phyloP scores from a whole-genome alignment of 345 rosid genomes.

The Cardamine resedifolia region DNA sequence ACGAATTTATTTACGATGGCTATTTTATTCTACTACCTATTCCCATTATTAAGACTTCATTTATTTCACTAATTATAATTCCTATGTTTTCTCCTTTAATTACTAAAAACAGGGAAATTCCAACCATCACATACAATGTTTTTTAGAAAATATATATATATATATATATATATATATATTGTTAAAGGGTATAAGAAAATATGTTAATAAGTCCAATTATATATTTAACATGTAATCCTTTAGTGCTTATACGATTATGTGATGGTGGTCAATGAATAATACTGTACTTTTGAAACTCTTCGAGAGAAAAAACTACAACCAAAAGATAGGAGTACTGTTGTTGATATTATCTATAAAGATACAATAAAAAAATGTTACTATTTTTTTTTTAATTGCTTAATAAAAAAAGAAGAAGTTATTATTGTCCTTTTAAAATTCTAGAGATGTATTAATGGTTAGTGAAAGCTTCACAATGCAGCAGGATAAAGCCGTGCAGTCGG shows the following conservation, averaged over 20 bases:
- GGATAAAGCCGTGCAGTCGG: conserved; percentile 25
- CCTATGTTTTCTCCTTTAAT: background rate
- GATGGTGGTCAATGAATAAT: background rate
- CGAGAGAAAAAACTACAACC: background rate
- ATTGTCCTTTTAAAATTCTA: background rate
- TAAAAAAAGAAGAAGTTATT: background rate
- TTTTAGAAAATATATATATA: no score
- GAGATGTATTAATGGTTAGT: background rate
- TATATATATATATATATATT: no score
- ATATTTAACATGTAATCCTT: background rate
- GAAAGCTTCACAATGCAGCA: background rate
- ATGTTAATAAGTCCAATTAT: background rate
- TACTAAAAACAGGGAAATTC: background rate
- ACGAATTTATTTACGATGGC: background rate
- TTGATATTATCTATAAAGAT: background rate
- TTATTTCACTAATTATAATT: background rate
- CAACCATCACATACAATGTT: background rate
- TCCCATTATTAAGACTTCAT: background rate
- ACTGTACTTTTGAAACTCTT: background rate
- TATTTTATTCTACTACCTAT: background rate
- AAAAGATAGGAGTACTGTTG: background rate
- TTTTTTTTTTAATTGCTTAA: background rate
- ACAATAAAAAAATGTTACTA: background rate
- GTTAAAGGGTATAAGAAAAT: no score
- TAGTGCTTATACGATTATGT: background rate